Conservation (phyloP, 2,329 filamentous ascomycete species). For the Colletotrichum brevisporum region DNA sequence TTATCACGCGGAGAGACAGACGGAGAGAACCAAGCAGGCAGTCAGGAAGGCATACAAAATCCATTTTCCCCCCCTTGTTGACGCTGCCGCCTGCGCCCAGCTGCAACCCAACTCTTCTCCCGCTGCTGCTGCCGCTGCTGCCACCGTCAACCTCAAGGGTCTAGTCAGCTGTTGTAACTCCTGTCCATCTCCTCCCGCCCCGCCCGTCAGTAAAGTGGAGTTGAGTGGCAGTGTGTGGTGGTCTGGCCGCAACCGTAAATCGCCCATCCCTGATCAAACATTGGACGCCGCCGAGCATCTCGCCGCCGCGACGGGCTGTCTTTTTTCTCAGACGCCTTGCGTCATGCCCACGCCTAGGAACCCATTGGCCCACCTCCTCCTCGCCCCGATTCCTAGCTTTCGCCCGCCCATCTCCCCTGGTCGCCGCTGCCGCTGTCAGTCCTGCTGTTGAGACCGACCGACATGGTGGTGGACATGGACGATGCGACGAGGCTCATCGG, state of each 20-base stretch:
- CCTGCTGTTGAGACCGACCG: slow-evolving; percentile 15
- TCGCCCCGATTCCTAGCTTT: slow-evolving; percentile 32
- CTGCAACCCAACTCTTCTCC: slow-evolving; percentile 29
- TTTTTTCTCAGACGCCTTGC: slow-evolving; percentile 36
- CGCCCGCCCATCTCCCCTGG: slow-evolving; percentile 27
- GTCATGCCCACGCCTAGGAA: slow-evolving; percentile 40
- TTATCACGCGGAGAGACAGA: slow-evolving; percentile 11
- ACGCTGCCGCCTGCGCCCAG: slow-evolving; percentile 11
- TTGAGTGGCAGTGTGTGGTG: background rate
- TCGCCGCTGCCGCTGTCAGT: slow-evolving; percentile 30
- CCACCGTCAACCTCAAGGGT: slow-evolving; percentile 12
- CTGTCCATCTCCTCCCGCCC: background rate
- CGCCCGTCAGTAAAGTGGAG: slow-evolving; percentile 6
- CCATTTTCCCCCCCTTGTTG: background rate
- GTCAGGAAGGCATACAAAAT: no score
- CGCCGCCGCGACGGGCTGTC: slow-evolving; percentile 38
- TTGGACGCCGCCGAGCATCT: slow-evolving; percentile 36
- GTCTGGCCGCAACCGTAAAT: slow-evolving; percentile 39
- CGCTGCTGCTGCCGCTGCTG: slow-evolving; percentile 43
- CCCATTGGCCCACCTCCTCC: slow-evolving; percentile 38
- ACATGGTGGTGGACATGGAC: slow-evolving; percentile 54
- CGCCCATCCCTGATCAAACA: slow-evolving; percentile 34
- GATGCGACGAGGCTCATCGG: slow-evolving; percentile 63
- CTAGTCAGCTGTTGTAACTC: background rate
- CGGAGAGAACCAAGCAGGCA: no score